Evolutionary conservation across 805 yeast species (phyloP).

Genomic region (Yamadazyma insecticola): DNA sequence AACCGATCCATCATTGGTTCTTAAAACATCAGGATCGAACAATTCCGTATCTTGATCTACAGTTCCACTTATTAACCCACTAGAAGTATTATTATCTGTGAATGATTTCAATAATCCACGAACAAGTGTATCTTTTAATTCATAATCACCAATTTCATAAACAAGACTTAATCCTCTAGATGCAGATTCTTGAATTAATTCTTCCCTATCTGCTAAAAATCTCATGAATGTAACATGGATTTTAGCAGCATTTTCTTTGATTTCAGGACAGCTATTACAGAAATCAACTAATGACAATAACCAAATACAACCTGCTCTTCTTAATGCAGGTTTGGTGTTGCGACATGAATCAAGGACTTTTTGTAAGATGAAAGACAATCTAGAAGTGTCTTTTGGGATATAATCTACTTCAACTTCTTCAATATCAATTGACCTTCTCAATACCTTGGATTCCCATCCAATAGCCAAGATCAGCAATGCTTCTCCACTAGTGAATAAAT

Average conservation of each 20-base stretch:
- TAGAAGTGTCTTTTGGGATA: conserved; percentile 14
- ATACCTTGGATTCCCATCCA: conserved; percentile 67
- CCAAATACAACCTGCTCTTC: conserved; percentile 84
- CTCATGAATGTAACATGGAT: conserved; percentile 75
- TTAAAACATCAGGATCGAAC: conserved; percentile 77
- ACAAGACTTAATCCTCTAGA: conserved; percentile 80
- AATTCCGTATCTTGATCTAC: conserved; percentile 76
- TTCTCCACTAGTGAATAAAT: conserved; percentile 76
- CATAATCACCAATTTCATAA: conserved; percentile 70
- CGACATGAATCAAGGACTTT: conserved; percentile 49
- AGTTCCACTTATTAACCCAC: conserved; percentile 54
- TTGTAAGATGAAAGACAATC: conserved; percentile 37
- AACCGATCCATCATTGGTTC: conserved; percentile 79
- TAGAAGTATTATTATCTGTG: conserved; percentile 57
- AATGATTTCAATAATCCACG: conserved; percentile 71
- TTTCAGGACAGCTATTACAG: conserved; percentile 45
- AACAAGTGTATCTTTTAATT: conserved; percentile 67
- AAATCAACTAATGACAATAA: conserved; percentile 74
- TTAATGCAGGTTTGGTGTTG: conserved; percentile 65
- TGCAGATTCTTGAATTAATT: conserved; percentile 87
- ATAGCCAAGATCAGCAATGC: conserved; percentile 66
- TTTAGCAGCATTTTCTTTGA: conserved; percentile 44
- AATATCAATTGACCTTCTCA: conserved; percentile 53
- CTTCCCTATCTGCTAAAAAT: conserved; percentile 78
- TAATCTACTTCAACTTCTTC: conserved; percentile 24